These are phyloP conservation scores for Mycena citricolor DNA, from an alignment of 1,284 basidiomycete species.

Conservation along the genomic window DNA sequence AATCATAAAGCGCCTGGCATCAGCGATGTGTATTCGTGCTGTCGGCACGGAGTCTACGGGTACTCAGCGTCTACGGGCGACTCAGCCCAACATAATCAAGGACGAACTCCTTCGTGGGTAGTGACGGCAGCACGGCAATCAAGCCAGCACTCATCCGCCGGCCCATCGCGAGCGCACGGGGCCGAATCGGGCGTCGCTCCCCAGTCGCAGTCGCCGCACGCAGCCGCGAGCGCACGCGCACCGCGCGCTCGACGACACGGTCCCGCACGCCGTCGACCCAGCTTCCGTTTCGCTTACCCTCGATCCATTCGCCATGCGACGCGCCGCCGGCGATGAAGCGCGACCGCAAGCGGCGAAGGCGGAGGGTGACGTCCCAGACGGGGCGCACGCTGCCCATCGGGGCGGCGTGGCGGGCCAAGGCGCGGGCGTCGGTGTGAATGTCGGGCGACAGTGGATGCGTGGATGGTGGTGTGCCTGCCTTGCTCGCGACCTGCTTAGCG, in stretches of 20 bases:
- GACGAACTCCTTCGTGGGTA: background rate
- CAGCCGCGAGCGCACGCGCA: slow-evolving; percentile 1
- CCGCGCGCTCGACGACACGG: background rate
- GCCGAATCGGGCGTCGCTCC: background rate
- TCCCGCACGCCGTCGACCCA: background rate
- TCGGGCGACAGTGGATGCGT: slow-evolving; percentile 6
- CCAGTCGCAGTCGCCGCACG: too few species aligned
- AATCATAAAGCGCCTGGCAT: too few species aligned
- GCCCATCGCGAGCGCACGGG: slow-evolving; percentile 7
- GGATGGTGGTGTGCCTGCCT: background rate
- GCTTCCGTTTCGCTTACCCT: background rate
- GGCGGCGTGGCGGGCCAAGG: slow-evolving; percentile 2
- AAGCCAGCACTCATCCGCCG: slow-evolving; percentile 9
- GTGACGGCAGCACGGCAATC: background rate
- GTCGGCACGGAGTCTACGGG: too few species aligned
- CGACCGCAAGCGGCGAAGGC: background rate
- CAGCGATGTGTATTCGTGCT: too few species aligned
- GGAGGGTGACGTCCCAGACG: background rate
- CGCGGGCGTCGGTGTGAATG: slow-evolving; percentile 9
- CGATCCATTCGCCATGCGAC: too few species aligned
- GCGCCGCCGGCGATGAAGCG: background rate
- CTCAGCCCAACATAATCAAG: slow-evolving; percentile 1
- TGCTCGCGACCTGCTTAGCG: slow-evolving; percentile 13
- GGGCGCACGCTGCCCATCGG: background rate
- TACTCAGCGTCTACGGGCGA: background rate